These are phyloP conservation scores for Curvularia spicifera DNA, from an alignment of 2,329 filamentous ascomycete species.

Conservation along the genomic window DNA sequence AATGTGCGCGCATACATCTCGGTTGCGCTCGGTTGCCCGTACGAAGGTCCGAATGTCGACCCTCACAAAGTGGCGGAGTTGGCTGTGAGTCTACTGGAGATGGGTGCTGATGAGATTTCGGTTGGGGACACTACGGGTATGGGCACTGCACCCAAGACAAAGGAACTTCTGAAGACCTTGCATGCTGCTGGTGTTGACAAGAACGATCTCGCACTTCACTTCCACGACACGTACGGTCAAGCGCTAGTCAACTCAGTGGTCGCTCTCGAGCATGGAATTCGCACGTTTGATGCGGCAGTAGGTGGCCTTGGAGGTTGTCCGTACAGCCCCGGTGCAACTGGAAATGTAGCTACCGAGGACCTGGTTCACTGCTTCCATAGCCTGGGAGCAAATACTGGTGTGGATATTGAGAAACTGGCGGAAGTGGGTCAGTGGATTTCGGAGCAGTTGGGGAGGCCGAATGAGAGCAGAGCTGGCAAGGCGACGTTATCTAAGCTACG, in stretches of 20 bases:
- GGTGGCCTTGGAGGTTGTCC: slow-evolving; percentile 84
- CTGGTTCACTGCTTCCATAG: slow-evolving; percentile 77
- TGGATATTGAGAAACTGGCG: slow-evolving; percentile 54
- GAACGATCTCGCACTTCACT: slow-evolving; percentile 79
- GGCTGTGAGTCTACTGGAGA: slow-evolving; percentile 72
- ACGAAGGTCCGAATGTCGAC: slow-evolving; percentile 67
- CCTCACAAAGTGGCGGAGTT: slow-evolving; percentile 67
- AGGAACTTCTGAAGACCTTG: slow-evolving; percentile 69
- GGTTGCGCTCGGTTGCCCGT: slow-evolving; percentile 77
- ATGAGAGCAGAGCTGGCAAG: slow-evolving; percentile 51
- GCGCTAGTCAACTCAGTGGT: slow-evolving; percentile 83
- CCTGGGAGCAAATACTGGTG: slow-evolving; percentile 75
- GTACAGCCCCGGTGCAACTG: slow-evolving; percentile 83
- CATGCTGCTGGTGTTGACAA: slow-evolving; percentile 70
- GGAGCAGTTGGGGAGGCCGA: slow-evolving; percentile 42
- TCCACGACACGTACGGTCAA: slow-evolving; percentile 88
- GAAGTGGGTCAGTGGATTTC: slow-evolving; percentile 51
- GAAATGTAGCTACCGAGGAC: slow-evolving; percentile 86
- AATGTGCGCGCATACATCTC: slow-evolving; percentile 79
- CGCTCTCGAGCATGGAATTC: slow-evolving; percentile 75
- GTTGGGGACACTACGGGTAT: slow-evolving; percentile 91
- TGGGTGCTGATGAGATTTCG: slow-evolving; percentile 89
- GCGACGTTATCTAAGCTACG: slow-evolving; percentile 44
- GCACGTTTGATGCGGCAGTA: slow-evolving; percentile 80
- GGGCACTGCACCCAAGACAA: slow-evolving; percentile 77